Base-by-base conservation (phyloP, 75 land plant genomes). In the Cunninghamia lanceolata region DNA sequence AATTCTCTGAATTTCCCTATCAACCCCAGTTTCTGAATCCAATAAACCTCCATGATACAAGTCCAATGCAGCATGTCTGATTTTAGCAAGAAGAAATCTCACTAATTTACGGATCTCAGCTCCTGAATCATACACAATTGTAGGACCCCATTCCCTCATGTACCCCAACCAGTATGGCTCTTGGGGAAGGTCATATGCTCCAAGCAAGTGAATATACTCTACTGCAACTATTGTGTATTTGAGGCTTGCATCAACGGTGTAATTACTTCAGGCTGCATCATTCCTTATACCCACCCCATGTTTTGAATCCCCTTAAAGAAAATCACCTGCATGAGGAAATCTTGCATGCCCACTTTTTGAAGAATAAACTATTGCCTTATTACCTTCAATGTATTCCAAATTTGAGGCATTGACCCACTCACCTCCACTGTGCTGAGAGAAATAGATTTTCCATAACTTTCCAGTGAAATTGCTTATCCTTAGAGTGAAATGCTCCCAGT, bases 81-180 rank as follows among this genome's bases (percentile, higher is more conserved):
- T 4, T 59, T 73, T 86, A 34, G 86, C 25, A 34, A 95, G 98
- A 34, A 95, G 81, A 40, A 39, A 19, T 16, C 88, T 87, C 25
- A 96, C 32, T 10, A 94, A 81, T 80, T 94, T 96, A 19, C 93
- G 93, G 53, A 96, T 81, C 73, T 95, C 94, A 13, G 89, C 85
- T 85, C 87, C 84, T 36, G 96, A 94, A 78, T 89, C 88, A 71
- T 96, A 96, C 28, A 87, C 87, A 39, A 96, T 85, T 25, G 91
- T 97, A 71, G 99, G 99, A 50, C 99, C 99, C 99, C 99, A 97
- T 75, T 95, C 93, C 82, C 99, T 91, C 97, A 95, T 97, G 76
- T 88, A 97, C 82, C 95, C 95, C 84, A 97, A 86, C 99, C 99
- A 97, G 30, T 85, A 76, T 19, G 99, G 99, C 88, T 95, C 97